These are phyloP conservation scores for Lipomyces yamadae DNA, from an alignment of 805 yeast species.

Conservation along the genomic window DNA sequence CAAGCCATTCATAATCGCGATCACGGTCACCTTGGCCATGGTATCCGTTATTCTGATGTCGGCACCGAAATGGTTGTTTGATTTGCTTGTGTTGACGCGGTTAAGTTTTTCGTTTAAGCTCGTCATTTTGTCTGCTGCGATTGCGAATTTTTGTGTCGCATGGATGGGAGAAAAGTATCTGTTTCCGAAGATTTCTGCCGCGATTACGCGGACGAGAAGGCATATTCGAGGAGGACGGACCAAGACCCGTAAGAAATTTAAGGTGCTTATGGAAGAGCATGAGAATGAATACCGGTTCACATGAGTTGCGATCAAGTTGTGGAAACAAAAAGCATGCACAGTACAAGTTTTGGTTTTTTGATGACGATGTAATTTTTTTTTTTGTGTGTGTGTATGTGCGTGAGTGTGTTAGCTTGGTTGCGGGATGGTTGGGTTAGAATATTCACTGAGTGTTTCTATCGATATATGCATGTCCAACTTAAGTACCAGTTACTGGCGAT, in stretches of 20 bases:
- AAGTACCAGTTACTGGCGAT: neutral
- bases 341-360: too few relatives aligned
- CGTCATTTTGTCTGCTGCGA: conserved; percentile 54
- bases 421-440: neutral
- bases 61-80: conserved; percentile 61
- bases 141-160: conserved; percentile 57
- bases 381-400: neutral
- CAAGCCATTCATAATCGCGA: conserved; percentile 69
- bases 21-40: conserved; percentile 54
- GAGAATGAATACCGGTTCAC: conserved; percentile 15
- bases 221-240: conserved; percentile 33
- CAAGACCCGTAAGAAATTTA: conserved; percentile 47
- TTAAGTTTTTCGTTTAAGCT: conserved; percentile 58
- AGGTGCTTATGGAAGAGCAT: conserved; percentile 41
- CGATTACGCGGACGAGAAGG: conserved; percentile 29
- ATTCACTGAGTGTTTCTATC: neutral
- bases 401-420: neutral
- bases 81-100: conserved; percentile 74
- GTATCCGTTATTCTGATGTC: conserved; percentile 62
- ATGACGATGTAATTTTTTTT: neutral
- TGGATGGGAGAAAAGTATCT: conserved; percentile 53
- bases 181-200: conserved; percentile 51
- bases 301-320: neutral
- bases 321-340: neutral
- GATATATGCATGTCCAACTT: conserved; percentile 1